phyloP scores from a whole-genome alignment of 495 filamentous ascomycete genomes.

The Penicillium parvum region DNA sequence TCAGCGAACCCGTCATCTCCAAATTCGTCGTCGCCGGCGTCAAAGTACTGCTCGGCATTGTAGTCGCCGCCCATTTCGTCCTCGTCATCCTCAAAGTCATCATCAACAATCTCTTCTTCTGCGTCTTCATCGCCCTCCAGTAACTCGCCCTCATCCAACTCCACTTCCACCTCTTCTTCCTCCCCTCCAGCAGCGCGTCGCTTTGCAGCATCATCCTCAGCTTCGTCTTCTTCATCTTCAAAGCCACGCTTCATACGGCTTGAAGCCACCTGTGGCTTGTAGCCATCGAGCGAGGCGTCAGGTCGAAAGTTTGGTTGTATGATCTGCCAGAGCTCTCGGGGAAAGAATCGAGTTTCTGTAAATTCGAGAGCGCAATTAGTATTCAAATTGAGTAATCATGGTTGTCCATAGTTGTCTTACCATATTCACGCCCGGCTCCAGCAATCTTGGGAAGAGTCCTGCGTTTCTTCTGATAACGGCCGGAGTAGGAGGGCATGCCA shows the following conservation, averaged over 20 bases:
- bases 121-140: slow-evolving; percentile 45
- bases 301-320: slow-evolving; percentile 46
- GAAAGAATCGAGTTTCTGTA: slow-evolving; percentile 53
- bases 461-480: slow-evolving; percentile 52
- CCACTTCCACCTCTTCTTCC: slow-evolving; percentile 31
- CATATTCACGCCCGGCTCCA: slow-evolving; percentile 40
- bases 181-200: slow-evolving; percentile 27
- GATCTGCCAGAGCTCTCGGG: slow-evolving; percentile 49
- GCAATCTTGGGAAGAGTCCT: slow-evolving; percentile 46
- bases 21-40: slow-evolving; percentile 57
- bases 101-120: slow-evolving; percentile 50
- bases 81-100: slow-evolving; percentile 54
- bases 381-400: too few relatives aligned
- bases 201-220: slow-evolving; percentile 27
- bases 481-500: slow-evolving; percentile 55
- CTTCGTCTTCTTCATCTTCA: slow-evolving; percentile 46
- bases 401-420: too few relatives aligned
- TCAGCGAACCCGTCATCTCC: slow-evolving; percentile 48
- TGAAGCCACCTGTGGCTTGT: slow-evolving; percentile 14
- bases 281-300: slow-evolving; percentile 32
- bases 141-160: slow-evolving; percentile 33
- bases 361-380: slow-evolving; percentile 2
- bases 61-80: slow-evolving; percentile 58
- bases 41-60: slow-evolving; percentile 64
- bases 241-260: slow-evolving; percentile 37